Evolutionary conservation across 2,329 filamentous ascomycete genomes (phyloP), one percentile per base, ranked within the genome.

Genomic region (Phialocephala sp.): DNA sequence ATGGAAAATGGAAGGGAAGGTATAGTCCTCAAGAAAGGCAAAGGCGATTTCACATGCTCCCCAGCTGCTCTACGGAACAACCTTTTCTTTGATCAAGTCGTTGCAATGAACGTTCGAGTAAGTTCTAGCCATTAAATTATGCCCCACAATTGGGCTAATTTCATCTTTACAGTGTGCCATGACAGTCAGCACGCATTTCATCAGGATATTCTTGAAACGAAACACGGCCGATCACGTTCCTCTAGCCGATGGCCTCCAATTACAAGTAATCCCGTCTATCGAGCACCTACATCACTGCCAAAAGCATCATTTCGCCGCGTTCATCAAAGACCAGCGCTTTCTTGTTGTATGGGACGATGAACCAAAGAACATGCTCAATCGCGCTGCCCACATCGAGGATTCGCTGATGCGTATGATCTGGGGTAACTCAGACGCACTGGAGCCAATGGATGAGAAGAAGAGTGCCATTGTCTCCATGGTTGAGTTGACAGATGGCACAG

Each of bases 261-360:
- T 91, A 8, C 89, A 91, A 72, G 84, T 91, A 4, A 78, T 91
- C 24, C 83, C 83, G 1, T 83, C 82, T 58, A 83, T 90, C 64
- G 78, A 80, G 2, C 82, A 85, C 58, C 79, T 91, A 4, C 84
- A 85, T 0, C 77, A 80, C 27, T 89, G 86, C 70, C 83, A 88
- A 73, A 87, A 88, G 74, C 86, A 89, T 76, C 87, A 89, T 67
- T 89, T 87, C 72, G 87, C 85, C n/a, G 87, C 87, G 9, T 89
- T 89, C 73, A 84, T 89, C 60, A 80, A 83, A 66, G 85, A 88
- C 68, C 78, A 81, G n/a, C 80, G 80, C 52, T 79, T 88, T 45
- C 76, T 89, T n/a, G 79, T 88, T 5, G 85, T 89, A 27, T 89
- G 87, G 87, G 87, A 88, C 52, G 87, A 89, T 69, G 82, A 88